Evolutionary conservation across 179 eudicot species (phyloP).

Genomic region (Gypsophila paniculata): DNA sequence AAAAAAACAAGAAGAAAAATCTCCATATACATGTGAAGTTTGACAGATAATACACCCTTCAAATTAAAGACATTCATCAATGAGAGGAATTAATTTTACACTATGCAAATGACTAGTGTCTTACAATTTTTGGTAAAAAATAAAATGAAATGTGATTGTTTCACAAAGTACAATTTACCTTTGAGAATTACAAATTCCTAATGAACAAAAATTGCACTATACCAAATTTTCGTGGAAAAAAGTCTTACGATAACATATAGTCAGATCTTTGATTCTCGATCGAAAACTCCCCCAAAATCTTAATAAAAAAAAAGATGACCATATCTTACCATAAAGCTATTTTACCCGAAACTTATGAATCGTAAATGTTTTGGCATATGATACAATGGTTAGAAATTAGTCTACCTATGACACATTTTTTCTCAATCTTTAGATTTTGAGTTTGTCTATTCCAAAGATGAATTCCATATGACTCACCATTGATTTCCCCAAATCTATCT

Average conservation of each 20-base stretch:
- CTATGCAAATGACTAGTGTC: neutral
- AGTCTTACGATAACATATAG: neutral
- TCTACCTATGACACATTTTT: slow-evolving; percentile 48
- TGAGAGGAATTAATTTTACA: neutral
- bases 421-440: slow-evolving; percentile 38
- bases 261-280: neutral
- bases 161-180: neutral
- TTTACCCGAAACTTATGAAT: neutral
- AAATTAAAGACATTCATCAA: neutral
- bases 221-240: neutral
- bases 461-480: slow-evolving; percentile 39
- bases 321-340: neutral
- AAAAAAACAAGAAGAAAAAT: slow-evolving; percentile 3
- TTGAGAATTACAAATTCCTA: neutral
- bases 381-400: slow-evolving; percentile 47
- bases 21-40: slow-evolving; percentile 15
- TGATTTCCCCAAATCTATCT: slow-evolving; percentile 6
- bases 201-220: neutral
- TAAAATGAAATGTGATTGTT: neutral
- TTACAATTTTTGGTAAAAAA: neutral
- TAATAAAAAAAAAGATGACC: no score
- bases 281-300: neutral
- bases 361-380: slow-evolving; percentile 34
- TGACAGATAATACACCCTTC: slow-evolving; percentile 4
- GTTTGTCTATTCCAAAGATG: slow-evolving; percentile 72